These are phyloP conservation scores for Zymoseptoria pseudotritici DNA, from an alignment of 2,329 filamentous ascomycete genomes.

Conservation along the genomic window DNA sequence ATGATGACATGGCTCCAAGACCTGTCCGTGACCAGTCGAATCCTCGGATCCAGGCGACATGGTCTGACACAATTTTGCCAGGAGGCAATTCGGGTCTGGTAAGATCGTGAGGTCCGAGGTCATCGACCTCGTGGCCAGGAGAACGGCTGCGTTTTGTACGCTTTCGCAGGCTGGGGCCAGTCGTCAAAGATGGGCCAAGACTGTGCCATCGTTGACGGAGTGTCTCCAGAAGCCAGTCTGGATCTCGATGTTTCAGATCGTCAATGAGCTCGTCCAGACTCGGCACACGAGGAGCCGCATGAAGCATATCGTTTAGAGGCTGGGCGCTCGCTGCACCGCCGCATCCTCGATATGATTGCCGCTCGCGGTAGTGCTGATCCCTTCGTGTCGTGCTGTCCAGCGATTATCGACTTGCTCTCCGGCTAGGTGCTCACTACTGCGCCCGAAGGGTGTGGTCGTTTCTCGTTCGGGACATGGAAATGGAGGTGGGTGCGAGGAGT, in stretches of 20 bases:
- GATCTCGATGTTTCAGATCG: slow-evolving; percentile 2
- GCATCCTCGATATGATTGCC: background rate
- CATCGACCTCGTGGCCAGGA: slow-evolving; percentile 2
- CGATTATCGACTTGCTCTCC: background rate
- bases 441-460: background rate
- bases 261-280: slow-evolving; percentile 5
- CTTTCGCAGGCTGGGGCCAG: background rate
- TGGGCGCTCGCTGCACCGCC: background rate
- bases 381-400: background rate
- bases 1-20: slow-evolving; percentile 13
- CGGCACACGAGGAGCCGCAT: background rate
- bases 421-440: background rate
- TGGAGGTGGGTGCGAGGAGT: background rate
- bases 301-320: background rate
- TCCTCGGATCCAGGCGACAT: slow-evolving; percentile 10
- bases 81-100: slow-evolving; percentile 5
- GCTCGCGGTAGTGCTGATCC: background rate
- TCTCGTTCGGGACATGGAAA: background rate
- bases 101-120: slow-evolving; percentile 7
- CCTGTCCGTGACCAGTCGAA: slow-evolving; percentile 14
- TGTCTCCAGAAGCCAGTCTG: slow-evolving; percentile 7
- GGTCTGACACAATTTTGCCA: slow-evolving; percentile 4
- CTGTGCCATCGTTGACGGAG: slow-evolving; percentile 1
- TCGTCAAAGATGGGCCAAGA: background rate
- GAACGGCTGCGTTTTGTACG: slow-evolving; percentile 4